Evolutionary conservation across 2,329 filamentous ascomycete species (phyloP), one percentile per base, ranked within the genome.

Genomic region (Shiraia sp.): DNA sequence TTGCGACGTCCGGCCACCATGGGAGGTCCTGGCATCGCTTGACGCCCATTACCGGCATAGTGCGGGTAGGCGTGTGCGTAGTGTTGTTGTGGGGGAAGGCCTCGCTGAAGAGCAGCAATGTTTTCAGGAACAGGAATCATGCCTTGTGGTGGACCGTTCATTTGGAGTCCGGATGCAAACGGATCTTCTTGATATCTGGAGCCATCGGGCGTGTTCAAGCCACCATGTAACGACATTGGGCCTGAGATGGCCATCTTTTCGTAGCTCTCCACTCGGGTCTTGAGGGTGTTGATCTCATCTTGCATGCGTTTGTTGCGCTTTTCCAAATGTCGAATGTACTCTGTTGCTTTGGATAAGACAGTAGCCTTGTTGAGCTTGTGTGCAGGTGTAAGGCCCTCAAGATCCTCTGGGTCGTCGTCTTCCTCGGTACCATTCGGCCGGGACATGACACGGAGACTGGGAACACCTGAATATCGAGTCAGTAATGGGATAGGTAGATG

Each of bases 361-460:
- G 91, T 96, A n/a, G 92, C 92, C 70, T 97, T 97, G 75, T 97
- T 97, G 19, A 96, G 76, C 70, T 97, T 97, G 73, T 95, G 91
- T 5, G 90, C 90, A 1, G 90, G 88, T 2, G 75, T 75, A 2
- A 90, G 86, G 36, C 75, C 75, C 47, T 77, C 75, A 8, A 93
- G 75, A 36, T 90, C 90, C 57, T 95, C 77, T 43, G 93, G 88
- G 53, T 95, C 88, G 54, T 92, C 88, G 45, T 85, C 85, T 50
- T 88, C 85, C 58, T 87, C 85, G 27, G 82, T 85, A 10, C 61
- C 63, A 24, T 70, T 68, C 6, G 66, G 62, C 10, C 72, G 83
- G 76, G 84, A 83, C 81, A 91, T 89, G 56, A 90, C 88, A 34
- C 91, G 83, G 42, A 97, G 75, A 68, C 88, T 95, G 2, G 92